Conservation (phyloP, 345 rosid genomes). For the Zanthoxylum bungeanum region DNA sequence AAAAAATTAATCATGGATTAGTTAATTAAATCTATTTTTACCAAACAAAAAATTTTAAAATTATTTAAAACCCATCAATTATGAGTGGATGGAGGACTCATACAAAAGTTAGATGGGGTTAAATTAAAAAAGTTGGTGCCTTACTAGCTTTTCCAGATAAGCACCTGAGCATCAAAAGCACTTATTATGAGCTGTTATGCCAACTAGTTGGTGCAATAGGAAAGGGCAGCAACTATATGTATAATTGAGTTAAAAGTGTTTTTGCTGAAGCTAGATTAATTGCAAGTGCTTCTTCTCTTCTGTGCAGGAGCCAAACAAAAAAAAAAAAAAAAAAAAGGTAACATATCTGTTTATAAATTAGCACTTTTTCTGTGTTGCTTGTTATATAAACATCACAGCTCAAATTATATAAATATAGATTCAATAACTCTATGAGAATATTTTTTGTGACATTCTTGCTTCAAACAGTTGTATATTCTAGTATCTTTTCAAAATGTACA, state of each 20-base stretch:
- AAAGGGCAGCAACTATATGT: neutral
- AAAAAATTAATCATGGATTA: neutral
- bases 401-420: neutral
- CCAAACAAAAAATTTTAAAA: neutral
- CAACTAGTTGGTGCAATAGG: neutral
- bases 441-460: neutral
- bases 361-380: neutral
- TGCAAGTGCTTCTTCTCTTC: neutral
- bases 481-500: too few species aligned
- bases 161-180: neutral
- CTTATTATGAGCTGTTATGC: neutral
- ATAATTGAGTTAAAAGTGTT: neutral
- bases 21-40: neutral
- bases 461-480: neutral
- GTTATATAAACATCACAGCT: neutral
- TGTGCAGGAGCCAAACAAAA: too few species aligned
- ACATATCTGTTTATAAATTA: neutral
- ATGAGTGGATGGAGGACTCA: too few species aligned
- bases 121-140: neutral
- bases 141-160: conserved; percentile 9
- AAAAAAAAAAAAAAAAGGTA: neutral
- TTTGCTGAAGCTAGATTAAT: neutral
- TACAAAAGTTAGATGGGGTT: neutral
- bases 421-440: too few species aligned
- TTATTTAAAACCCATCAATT: too few species aligned